Base-by-base conservation (phyloP, 1,284 basidiomycete genomes). In the Malassezia japonica region DNA sequence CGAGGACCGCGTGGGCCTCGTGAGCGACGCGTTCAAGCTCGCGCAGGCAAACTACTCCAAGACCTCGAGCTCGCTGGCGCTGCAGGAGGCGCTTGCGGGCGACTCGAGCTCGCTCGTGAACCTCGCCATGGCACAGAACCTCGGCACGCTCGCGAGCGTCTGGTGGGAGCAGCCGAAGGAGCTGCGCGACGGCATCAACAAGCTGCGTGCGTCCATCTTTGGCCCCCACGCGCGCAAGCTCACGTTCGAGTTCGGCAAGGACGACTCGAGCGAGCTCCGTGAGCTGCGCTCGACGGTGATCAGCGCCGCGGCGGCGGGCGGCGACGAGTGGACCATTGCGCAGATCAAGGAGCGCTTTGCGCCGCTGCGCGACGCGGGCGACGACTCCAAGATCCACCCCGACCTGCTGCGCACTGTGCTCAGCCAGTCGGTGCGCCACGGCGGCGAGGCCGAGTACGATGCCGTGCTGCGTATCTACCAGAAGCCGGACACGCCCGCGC, bases 81-180 rank as follows among this genome's bases (percentile, higher is more conserved):
- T 90, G 44, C 77, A 87, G 50, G 78, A 84, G 48, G 77, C 78
- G 35, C 76, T 90, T 57, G 80, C 78, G 46, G 76, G 80, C 48
- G 65, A 69, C 40, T 31, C 38, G n/a, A 57, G 51, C 32, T 61
- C 55, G 25, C 50, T 64, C 12, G 62, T 62, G 23, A 60, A 62
- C 48, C n/a, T 36, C 38, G 57, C 55, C 8, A 31, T 44, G 6
- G 46, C 51, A 23, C 41, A 25, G n/a, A 50, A 51, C 44, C 37
- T 64, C 13, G 51, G 23, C 28, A 40, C 45, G 31, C 39, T 64
- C 45, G 67, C 69, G 38, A 75, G 77, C 31, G 81, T 82, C 2
- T 94, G 89, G 86, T 92, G 85, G 84, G 90, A 94, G 74, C 76
- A 80, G 70, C 75, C 87, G 53, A 70, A 81, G 29, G 70, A 77